A percentile compares a stretch with the other conserved stretches of the same genome.
phyloP scores from a whole-genome alignment of 139 green algal species.

The Astrephomene gubernaculifera region DNA sequence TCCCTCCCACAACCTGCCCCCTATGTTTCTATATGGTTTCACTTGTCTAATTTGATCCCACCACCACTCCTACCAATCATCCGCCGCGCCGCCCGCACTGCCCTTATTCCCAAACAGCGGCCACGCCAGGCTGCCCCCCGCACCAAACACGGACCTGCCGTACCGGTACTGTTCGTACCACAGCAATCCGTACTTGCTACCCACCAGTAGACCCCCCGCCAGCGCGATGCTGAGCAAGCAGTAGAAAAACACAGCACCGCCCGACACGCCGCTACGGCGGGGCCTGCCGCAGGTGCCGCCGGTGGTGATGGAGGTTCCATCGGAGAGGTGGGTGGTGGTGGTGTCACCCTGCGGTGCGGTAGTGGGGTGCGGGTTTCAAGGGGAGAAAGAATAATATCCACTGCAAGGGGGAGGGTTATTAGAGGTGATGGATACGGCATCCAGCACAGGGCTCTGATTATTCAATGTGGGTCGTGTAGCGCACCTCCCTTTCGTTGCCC shows the following conservation, averaged over 20 bases:
- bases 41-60: too few species aligned
- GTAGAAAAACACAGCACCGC: constrained; percentile 57
- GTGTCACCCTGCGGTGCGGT: background rate
- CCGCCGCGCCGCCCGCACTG: background rate
- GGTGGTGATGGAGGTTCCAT: background rate
- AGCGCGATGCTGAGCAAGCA: constrained; percentile 48
- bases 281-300: background rate
- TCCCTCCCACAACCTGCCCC: too few species aligned
- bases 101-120: constrained; percentile 17
- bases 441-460: too few species aligned
- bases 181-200: constrained; percentile 46
- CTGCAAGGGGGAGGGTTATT: too few species aligned
- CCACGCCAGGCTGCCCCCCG: constrained; percentile 12
- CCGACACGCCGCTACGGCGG: constrained; percentile 21
- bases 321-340: background rate
- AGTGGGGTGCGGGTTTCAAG: background rate
- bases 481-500: too few species aligned
- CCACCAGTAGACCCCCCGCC: constrained; percentile 33
- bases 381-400: too few species aligned
- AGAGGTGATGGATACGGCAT: too few species aligned
- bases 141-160: constrained; percentile 6
- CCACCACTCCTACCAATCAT: constrained; percentile 43
- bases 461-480: too few species aligned
- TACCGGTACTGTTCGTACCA: constrained; percentile 45
- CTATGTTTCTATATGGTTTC: too few species aligned